phyloP scores from a whole-genome alignment of 2,329 filamentous ascomycete species.

The Curvularia sp. region DNA sequence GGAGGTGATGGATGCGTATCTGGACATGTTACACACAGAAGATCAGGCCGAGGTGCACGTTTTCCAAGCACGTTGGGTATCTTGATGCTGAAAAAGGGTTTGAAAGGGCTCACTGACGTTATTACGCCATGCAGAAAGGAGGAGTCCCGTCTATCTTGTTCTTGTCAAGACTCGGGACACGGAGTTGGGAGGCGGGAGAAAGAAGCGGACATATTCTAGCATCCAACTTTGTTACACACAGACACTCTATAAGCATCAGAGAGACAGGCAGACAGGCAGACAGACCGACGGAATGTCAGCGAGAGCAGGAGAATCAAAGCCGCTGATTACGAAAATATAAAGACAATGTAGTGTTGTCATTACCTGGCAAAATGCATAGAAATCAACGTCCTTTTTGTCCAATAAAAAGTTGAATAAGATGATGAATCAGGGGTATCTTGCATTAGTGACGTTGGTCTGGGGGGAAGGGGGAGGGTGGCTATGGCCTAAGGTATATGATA shows the following conservation, averaged over 20 bases:
- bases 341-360: neutral
- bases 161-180: neutral
- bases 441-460: constrained; percentile 7
- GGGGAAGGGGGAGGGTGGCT: neutral
- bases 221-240: neutral
- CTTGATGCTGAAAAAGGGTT: neutral
- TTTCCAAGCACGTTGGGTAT: neutral
- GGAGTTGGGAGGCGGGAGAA: neutral
- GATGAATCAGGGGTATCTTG: constrained; percentile 17
- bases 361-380: neutral
- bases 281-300: neutral
- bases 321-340: neutral
- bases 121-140: neutral
- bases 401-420: neutral
- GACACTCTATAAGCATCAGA: constrained; percentile 1
- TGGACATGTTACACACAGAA: neutral
- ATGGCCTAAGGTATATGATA: neutral
- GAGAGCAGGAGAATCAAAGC: neutral
- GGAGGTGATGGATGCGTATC: neutral
- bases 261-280: neutral
- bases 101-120: neutral
- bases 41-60: neutral
- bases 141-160: neutral
- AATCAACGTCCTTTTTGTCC: neutral
- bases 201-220: neutral